Conservation (phyloP, 2,329 filamentous ascomycete species). For the Trichoderma asperellum region DNA sequence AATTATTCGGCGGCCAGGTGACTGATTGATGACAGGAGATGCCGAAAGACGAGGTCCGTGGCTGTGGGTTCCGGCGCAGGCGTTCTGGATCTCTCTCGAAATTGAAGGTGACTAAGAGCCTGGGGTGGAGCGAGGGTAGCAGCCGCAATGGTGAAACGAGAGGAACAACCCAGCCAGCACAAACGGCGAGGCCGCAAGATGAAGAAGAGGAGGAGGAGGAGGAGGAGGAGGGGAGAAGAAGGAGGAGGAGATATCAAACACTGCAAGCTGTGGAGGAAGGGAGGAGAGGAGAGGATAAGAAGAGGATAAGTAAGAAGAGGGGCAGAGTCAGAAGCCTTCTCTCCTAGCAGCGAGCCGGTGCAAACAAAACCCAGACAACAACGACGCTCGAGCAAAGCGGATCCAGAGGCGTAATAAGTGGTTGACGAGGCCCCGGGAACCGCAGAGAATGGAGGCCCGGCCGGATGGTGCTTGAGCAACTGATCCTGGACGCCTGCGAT, state of each 20-base stretch:
- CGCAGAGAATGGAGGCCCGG: conserved; percentile 11
- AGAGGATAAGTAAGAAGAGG: conserved; percentile 11
- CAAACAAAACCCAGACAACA: conserved; percentile 2
- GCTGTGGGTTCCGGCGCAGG: conserved; percentile 22
- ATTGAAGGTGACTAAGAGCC: conserved; percentile 22
- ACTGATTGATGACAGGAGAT: conserved; percentile 24
- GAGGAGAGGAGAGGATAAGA: conserved; percentile 4
- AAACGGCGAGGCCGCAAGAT: background rate
- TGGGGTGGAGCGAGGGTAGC: conserved; percentile 27
- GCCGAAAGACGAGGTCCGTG: conserved; percentile 18
- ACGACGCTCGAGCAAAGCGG: conserved; percentile 21
- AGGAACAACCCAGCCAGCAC: conserved; percentile 5
- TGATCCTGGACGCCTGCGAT: conserved; percentile 14
- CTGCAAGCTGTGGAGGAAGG: conserved; percentile 19
- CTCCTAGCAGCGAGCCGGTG: conserved; percentile 8
- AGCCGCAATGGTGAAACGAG: conserved; percentile 28
- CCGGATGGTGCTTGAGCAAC: conserved; percentile 11
- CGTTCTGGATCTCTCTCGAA: conserved; percentile 20
- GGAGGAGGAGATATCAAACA: background rate
- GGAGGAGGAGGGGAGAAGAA: background rate
- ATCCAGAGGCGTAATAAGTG: conserved; percentile 27
- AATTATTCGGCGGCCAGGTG: conserved; percentile 17
- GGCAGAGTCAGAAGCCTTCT: background rate
- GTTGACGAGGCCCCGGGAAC: background rate
- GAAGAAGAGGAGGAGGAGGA: background rate